phyloP scores from a whole-genome alignment of 805 yeast species.

The Lipomyces kockii region DNA sequence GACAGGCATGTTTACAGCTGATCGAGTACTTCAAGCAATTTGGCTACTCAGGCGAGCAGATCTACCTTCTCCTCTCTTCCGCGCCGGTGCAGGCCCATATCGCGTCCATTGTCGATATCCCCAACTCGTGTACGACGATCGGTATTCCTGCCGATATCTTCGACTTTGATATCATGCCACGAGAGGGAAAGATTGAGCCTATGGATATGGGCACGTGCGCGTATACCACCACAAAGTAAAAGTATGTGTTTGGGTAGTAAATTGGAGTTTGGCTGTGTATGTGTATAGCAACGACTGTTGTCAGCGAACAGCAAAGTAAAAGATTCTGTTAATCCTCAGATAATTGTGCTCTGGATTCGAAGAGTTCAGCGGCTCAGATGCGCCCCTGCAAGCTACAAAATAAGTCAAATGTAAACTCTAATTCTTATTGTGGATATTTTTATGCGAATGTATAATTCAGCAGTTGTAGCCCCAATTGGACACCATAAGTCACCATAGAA shows the following conservation, averaged over 20 bases:
- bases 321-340: neutral
- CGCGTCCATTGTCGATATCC: constrained; percentile 59
- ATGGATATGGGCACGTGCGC: constrained; percentile 33
- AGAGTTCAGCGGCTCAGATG: too few relatives aligned
- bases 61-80: constrained; percentile 52
- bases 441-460: neutral
- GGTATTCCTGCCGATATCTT: constrained; percentile 59
- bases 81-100: constrained; percentile 59
- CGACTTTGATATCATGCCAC: constrained; percentile 50
- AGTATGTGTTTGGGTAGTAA: neutral
- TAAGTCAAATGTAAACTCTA: too few relatives aligned
- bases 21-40: constrained; percentile 56
- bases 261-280: neutral
- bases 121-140: constrained; percentile 57
- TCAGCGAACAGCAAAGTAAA: neutral
- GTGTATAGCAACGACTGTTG: neutral
- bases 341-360: too few relatives aligned
- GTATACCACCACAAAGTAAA: constrained; percentile 14
- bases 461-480: neutral
- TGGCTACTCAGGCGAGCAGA: constrained; percentile 59
- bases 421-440: neutral
- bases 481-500: neutral
- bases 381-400: too few relatives aligned
- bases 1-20: constrained; percentile 55
- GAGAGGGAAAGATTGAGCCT: constrained; percentile 25